Conservation (phyloP, 2,329 filamentous ascomycete species). For the Ascochyta viciae-villosae region DNA sequence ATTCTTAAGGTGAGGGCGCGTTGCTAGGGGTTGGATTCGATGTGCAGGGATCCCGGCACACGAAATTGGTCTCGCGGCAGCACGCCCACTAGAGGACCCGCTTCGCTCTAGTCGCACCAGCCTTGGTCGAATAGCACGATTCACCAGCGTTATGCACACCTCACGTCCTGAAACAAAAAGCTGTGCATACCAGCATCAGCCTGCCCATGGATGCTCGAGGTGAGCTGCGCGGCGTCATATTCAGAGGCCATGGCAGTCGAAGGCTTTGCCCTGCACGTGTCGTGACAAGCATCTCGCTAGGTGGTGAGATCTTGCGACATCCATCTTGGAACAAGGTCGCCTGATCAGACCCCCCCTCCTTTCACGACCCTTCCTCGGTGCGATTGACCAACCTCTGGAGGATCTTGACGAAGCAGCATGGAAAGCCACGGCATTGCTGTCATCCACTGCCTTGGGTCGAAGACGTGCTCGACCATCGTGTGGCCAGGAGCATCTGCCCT, state of each 20-base stretch:
- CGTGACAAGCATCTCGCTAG: constrained; percentile 15
- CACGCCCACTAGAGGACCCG: constrained; percentile 42
- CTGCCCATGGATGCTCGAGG: constrained; percentile 4
- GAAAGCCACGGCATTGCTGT: constrained; percentile 20
- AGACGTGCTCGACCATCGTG: constrained; percentile 17
- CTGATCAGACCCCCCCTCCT: constrained; percentile 39
- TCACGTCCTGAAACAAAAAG: constrained; percentile 35
- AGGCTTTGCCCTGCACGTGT: constrained; percentile 22
- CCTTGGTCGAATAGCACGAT: constrained; percentile 36
- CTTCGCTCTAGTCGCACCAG: constrained; percentile 32
- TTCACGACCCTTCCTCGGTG: constrained; percentile 19
- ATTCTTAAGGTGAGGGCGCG: constrained; percentile 47
- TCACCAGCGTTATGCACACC: constrained; percentile 42
- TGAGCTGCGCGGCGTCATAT: constrained; percentile 8
- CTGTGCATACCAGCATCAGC: constrained; percentile 33
- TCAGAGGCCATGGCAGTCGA: constrained; percentile 12
- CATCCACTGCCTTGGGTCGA: constrained; percentile 13
- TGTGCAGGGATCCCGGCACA: constrained; percentile 39
- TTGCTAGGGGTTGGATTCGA: constrained; percentile 44
- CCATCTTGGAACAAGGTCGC: constrained; percentile 28
- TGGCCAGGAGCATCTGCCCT: constrained; percentile 8
- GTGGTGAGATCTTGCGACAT: constrained; percentile 21
- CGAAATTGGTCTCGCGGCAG: constrained; percentile 46
- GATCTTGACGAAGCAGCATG: constrained; percentile 32
- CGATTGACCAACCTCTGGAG: constrained; percentile 28